A percentile compares a stretch with the other conserved stretches of the same genome.
These are phyloP conservation scores for Cordyceps fumosorosea DNA, from an alignment of 2,329 filamentous ascomycete species.

Conservation along the genomic window DNA sequence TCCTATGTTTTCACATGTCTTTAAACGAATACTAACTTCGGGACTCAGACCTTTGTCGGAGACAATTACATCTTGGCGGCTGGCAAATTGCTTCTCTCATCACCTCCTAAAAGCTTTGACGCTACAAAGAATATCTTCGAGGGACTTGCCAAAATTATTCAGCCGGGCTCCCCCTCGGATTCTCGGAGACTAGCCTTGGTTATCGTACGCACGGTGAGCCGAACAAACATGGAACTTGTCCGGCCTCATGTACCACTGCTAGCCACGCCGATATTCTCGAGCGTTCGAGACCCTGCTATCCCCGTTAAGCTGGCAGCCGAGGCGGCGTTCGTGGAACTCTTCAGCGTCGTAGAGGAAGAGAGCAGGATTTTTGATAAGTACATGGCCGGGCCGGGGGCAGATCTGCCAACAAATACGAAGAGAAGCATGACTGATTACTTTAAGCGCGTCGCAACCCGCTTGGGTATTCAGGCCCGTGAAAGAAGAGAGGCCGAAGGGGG, in stretches of 20 bases:
- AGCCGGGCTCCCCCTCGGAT: slow-evolving; percentile 72
- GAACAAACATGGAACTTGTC: slow-evolving; percentile 71
- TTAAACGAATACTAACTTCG: not conserved
- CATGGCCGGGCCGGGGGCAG: slow-evolving; percentile 60
- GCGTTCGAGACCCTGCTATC: slow-evolving; percentile 85
- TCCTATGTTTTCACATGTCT: not conserved
- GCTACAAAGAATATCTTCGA: slow-evolving; percentile 74
- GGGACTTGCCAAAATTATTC: slow-evolving; percentile 65
- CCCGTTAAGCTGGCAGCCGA: slow-evolving; percentile 94
- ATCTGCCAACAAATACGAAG: slow-evolving; percentile 66
- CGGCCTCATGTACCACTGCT: slow-evolving; percentile 75
- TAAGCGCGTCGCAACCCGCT: slow-evolving; percentile 78
- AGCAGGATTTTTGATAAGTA: slow-evolving; percentile 85
- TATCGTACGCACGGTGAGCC: slow-evolving; percentile 76
- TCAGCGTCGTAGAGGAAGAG: slow-evolving; percentile 85
- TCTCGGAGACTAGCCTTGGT: slow-evolving; percentile 82
- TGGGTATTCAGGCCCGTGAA: slow-evolving; percentile 84
- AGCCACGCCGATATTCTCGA: slow-evolving; percentile 78
- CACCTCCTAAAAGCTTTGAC: slow-evolving; percentile 65
- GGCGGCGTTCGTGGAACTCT: slow-evolving; percentile 85
- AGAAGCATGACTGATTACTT: slow-evolving; percentile 96
- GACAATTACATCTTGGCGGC: slow-evolving; percentile 86
- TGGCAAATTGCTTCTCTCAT: slow-evolving; percentile 78
- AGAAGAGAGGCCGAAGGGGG: slow-evolving; percentile 88
- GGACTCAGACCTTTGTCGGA: slow-evolving; percentile 65